A percentile compares a stretch with the other conserved stretches of the same genome.
Evolutionary conservation across 768 basidiomycete genomes (phyloP).

Genomic region (Phaeotremella skinneri): DNA sequence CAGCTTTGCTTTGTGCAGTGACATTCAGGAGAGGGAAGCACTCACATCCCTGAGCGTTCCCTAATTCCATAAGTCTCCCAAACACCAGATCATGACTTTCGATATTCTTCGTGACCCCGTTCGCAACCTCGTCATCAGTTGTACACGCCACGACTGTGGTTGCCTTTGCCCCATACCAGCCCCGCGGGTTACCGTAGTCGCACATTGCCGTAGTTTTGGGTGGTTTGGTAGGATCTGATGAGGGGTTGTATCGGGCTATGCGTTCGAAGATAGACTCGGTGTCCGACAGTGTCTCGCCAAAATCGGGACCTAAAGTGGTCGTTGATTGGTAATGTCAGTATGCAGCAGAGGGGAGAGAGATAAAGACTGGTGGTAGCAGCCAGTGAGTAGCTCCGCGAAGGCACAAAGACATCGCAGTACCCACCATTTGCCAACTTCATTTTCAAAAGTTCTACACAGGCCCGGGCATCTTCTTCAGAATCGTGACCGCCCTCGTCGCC

Average conservation of each 20-base stretch:
- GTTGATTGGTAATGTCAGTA: too few species aligned
- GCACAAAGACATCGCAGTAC: too few species aligned
- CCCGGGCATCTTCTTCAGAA: slow-evolving; percentile 88
- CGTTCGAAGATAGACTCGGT: slow-evolving; percentile 85
- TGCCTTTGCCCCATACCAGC: slow-evolving; percentile 82
- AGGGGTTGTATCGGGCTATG: slow-evolving; percentile 57
- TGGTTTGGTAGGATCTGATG: slow-evolving; percentile 13
- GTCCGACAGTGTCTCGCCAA: slow-evolving; percentile 82
- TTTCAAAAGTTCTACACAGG: slow-evolving; percentile 77
- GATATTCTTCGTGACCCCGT: slow-evolving; percentile 62
- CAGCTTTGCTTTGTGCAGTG: background rate
- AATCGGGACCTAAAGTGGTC: slow-evolving; percentile 71
- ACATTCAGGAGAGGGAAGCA: slow-evolving; percentile 5
- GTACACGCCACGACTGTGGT: slow-evolving; percentile 71
- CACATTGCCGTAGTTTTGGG: slow-evolving; percentile 66
- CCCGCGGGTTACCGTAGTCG: slow-evolving; percentile 77
- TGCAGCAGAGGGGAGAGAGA: background rate
- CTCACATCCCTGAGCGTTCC: slow-evolving; percentile 77
- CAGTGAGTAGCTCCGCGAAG: too few species aligned
- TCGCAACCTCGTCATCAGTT: slow-evolving; percentile 68
- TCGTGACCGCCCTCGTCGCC: slow-evolving; percentile 66
- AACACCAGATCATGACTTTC: slow-evolving; percentile 76
- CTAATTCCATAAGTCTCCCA: slow-evolving; percentile 76
- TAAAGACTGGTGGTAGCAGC: background rate
- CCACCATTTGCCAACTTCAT: slow-evolving; percentile 74